These are phyloP conservation scores for Rhododendron simsii DNA, from an alignment of 148 eudicot genomes.

Conservation along the genomic window DNA sequence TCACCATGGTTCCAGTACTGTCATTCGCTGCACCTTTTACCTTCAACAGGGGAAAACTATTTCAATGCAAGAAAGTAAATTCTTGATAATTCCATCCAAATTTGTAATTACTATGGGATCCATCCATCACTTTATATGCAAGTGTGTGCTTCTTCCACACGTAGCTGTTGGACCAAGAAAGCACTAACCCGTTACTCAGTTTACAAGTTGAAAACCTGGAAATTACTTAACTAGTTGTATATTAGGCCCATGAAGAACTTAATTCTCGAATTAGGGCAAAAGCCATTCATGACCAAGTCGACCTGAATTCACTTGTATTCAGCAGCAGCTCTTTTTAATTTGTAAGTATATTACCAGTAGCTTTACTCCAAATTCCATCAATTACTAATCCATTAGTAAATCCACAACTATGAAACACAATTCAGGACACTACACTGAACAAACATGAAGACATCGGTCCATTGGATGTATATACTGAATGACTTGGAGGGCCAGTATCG, in stretches of 20 bases:
- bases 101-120: neutral
- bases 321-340: neutral
- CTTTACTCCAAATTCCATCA: neutral
- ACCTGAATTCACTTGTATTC: neutral
- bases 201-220: neutral
- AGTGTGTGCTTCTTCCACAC: neutral
- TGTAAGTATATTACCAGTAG: neutral
- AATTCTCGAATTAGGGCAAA: neutral
- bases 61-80: slow-evolving; percentile 10
- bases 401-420: neutral
- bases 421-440: neutral
- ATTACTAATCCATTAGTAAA: neutral
- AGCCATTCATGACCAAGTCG: neutral
- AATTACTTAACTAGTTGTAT: neutral
- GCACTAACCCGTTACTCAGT: neutral
- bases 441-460: neutral
- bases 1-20: slow-evolving; percentile 26
- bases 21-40: slow-evolving; percentile 41
- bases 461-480: neutral
- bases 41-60: slow-evolving; percentile 30
- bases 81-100: neutral
- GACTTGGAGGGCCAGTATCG: neutral
- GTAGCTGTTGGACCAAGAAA: neutral
- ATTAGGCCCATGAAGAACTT: neutral
- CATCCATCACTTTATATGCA: neutral